Conservation (phyloP, 495 filamentous ascomycete species). For the Annulohypoxylon moriforme region DNA sequence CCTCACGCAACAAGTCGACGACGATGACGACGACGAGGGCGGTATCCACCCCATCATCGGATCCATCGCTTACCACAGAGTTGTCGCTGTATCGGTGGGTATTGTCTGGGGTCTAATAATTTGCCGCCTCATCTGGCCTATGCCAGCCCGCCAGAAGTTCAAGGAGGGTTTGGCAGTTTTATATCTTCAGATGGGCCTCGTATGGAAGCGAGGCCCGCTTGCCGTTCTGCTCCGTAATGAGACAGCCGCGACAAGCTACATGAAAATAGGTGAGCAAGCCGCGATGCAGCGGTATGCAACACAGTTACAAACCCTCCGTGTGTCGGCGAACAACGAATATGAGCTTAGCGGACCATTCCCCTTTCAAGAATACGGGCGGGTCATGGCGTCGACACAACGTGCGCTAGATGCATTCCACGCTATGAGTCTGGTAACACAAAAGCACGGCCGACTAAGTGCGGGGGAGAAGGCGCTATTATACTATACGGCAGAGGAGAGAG, state of each 20-base stretch:
- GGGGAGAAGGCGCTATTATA: conserved; percentile 83
- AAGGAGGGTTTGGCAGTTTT: conserved; percentile 86
- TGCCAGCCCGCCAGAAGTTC: conserved; percentile 85
- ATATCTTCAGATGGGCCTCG: conserved; percentile 92
- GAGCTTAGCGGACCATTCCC: conserved; percentile 88
- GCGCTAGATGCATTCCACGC: conserved; percentile 94
- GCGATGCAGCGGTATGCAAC: conserved; percentile 65
- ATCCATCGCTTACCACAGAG: conserved; percentile 90
- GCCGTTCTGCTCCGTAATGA: conserved; percentile 70
- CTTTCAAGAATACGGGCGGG: conserved; percentile 70
- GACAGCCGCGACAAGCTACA: conserved; percentile 70
- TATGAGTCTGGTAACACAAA: conserved; percentile 91
- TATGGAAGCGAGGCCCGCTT: conserved; percentile 96
- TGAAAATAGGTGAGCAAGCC: conserved; percentile 84
- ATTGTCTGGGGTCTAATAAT: conserved; percentile 94
- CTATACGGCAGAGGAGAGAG: conserved; percentile 82
- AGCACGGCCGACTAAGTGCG: conserved; percentile 77
- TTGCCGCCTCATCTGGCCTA: conserved; percentile 91
- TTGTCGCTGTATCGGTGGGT: conserved; percentile 86
- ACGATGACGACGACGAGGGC: conserved; percentile 87
- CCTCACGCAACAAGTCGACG: conserved; percentile 78
- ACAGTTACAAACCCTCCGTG: conserved; percentile 77
- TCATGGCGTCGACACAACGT: conserved; percentile 80
- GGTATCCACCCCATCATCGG: conserved; percentile 83
- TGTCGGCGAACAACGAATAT: conserved; percentile 81